phyloP scores from a whole-genome alignment of 805 yeast genomes.

The Teunomyces lycoperdinae region DNA sequence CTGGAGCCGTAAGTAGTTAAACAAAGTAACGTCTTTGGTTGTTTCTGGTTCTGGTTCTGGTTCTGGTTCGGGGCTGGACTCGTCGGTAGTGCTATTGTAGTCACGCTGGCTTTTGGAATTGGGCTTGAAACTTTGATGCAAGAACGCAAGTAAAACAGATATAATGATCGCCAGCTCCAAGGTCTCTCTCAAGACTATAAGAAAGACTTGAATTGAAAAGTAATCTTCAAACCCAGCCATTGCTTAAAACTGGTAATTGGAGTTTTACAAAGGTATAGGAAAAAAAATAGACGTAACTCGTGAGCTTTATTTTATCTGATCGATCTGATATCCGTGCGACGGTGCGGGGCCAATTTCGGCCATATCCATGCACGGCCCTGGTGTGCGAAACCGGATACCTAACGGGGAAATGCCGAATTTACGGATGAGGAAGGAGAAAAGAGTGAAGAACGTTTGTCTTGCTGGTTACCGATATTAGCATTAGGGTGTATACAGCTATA shows the following conservation, averaged over 20 bases:
- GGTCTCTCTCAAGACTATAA: slow-evolving; percentile 71
- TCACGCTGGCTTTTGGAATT: slow-evolving; percentile 15
- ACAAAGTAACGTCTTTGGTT: slow-evolving; percentile 1
- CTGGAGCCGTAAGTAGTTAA: slow-evolving; percentile 30
- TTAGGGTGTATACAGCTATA: background rate
- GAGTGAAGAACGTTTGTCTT: no score
- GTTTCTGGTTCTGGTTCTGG: background rate
- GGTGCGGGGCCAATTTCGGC: background rate
- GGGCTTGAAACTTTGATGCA: slow-evolving; percentile 52
- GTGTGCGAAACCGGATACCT: background rate
- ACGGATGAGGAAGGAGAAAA: no score
- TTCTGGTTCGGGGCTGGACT: background rate
- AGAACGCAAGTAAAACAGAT: slow-evolving; percentile 68
- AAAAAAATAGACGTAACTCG: no score
- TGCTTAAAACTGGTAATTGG: no score
- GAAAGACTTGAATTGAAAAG: slow-evolving; percentile 72
- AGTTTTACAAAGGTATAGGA: no score
- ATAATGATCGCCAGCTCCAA: slow-evolving; percentile 74
- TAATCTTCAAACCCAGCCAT: slow-evolving; percentile 8
- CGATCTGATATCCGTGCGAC: slow-evolving; percentile 2
- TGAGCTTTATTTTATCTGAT: slow-evolving; percentile 3
- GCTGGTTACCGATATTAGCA: no score
- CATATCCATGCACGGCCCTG: background rate
- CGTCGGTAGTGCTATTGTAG: background rate
- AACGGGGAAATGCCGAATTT: background rate